A percentile compares a stretch with the other conserved stretches of the same genome.
These are phyloP conservation scores for Fusarium napiforme DNA, from an alignment of 2,329 filamentous ascomycete genomes.

Conservation along the genomic window DNA sequence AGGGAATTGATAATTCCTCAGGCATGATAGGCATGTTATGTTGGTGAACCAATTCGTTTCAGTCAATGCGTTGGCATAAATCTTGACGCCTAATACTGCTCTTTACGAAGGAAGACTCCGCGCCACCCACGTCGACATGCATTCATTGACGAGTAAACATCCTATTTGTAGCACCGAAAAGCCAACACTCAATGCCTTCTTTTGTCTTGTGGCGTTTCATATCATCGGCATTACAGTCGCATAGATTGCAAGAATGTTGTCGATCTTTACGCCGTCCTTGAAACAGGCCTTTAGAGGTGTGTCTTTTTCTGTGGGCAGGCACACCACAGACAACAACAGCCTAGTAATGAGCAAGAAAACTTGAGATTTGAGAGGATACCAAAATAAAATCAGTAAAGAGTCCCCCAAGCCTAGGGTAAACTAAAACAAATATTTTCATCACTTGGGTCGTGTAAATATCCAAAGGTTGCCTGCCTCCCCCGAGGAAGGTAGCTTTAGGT, in stretches of 20 bases:
- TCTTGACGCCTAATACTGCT: constrained; percentile 24
- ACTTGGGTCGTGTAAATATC: neutral
- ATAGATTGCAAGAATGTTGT: constrained; percentile 7
- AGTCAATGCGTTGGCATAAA: constrained; percentile 28
- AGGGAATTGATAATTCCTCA: neutral
- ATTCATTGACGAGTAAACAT: neutral
- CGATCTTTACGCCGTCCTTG: constrained; percentile 11
- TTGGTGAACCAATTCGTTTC: neutral
- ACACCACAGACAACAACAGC: neutral
- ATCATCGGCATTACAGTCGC: neutral
- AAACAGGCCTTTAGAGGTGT: constrained; percentile 9
- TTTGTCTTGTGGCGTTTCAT: constrained; percentile 8
- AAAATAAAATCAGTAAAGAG: neutral
- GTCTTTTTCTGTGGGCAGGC: neutral
- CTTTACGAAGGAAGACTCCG: neutral
- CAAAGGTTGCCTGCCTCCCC: neutral
- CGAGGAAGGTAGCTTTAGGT: neutral
- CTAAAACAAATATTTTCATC: neutral
- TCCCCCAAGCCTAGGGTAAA: neutral
- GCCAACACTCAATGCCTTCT: neutral
- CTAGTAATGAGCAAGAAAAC: neutral
- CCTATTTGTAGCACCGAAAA: constrained; percentile 1
- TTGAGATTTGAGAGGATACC: neutral
- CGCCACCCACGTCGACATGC: constrained; percentile 29
- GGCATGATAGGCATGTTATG: neutral